Base-by-base conservation (phyloP, 2,329 filamentous ascomycete genomes). In the Exophiala sp. region DNA sequence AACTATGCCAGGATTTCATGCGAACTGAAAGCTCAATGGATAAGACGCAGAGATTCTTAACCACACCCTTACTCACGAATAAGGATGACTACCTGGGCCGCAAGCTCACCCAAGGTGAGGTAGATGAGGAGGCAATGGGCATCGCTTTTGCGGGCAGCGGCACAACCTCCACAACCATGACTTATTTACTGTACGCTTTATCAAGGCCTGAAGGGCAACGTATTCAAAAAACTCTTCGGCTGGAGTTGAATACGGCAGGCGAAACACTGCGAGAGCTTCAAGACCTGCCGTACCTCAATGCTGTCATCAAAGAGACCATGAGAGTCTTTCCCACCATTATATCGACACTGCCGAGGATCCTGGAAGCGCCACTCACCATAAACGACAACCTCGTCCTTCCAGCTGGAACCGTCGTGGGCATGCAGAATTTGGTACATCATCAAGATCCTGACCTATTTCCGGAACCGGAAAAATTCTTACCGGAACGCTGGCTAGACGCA, bases 401-500 rank as follows among this genome's bases (percentile, higher is more conserved):
- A 3, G 54, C 20, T 20, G 57, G 59, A 3, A 60, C 59, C 1
- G 39, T 50, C 7, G 58, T 62, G n/a, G 56, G 52, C 3, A 58
- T 61, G 36, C 59, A 58, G 33, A 63, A 62, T 29, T 57, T 57
- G 20, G 55, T 59, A 16, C 47, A 58, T 9, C 57, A 53, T 33
- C 55, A 52, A 16, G 66, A 55, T 24, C 46, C 59, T 5, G 16
- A 29, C 1, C 54, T 64, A 32, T 65, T 61, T 40, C 24, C 33
- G 4, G 21, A 50, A 12, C 57, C 63, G 12, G 51, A 53, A 10
- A 43, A 58, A 5, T 65, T 63, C 39, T 47, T 50, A 10, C 63
- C 62, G 3, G 59, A 64, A 33, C 57, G 63, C 2, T 65, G 63
- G 63, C 42, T 65, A 4, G 57, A 41, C 59, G 63, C 35, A 73